Base-by-base conservation (phyloP, 2,329 filamentous ascomycete species). In the Hymenotorrendiella dingleyae region DNA sequence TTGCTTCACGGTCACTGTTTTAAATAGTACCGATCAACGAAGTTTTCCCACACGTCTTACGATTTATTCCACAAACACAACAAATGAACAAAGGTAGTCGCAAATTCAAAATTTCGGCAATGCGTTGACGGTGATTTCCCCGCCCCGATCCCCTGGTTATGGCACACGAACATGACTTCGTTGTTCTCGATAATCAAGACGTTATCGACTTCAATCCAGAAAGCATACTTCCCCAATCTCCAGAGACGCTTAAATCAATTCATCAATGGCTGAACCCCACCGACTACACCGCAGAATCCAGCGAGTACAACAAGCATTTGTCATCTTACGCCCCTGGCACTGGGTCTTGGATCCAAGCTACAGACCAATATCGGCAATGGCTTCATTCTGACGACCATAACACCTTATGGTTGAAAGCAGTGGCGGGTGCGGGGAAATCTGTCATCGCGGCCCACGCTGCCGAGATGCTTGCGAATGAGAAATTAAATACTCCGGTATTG, bases 351-450 rank as follows among this genome's bases (percentile, higher is more conserved):
- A 45, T 56, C 7, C 41, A 42, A 32, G 24, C 52, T 28, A 54
- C 53, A 1, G 36, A 45, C 12, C 20, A 42, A 12, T 56, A 50
- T 20, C 23, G 39, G 1, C n/a, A 43, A 29, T 56, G 53, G 53
- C 39, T 51, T 21, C 28, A 42, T 6, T 50, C 50, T 4, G 16
- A 19, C 9, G 40, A 66, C 19, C 43, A 60, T 35, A 67, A 67
- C 6, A 28, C 27, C 28, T 45, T 72, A 0, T 72, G 67, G 68
- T 66, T 73, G 22, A 63, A 62, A 26, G 70, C 68, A 1, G 68
- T 69, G 2, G 62, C 67, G 1, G 67, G 67, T 0, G 54, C 61
- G 3, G 66, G 68, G 1, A 73, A 73, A 39, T 73, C 63, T 4
- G 64, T 61, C 0, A 38, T 65, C 21, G 59, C 61, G 4, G 58